Percentiles rank a stretch among this genome's conserved stretches.
These are phyloP conservation scores for Protostelium mycophagum DNA, from an alignment of 78 protist genomes.

Conservation along the genomic window DNA sequence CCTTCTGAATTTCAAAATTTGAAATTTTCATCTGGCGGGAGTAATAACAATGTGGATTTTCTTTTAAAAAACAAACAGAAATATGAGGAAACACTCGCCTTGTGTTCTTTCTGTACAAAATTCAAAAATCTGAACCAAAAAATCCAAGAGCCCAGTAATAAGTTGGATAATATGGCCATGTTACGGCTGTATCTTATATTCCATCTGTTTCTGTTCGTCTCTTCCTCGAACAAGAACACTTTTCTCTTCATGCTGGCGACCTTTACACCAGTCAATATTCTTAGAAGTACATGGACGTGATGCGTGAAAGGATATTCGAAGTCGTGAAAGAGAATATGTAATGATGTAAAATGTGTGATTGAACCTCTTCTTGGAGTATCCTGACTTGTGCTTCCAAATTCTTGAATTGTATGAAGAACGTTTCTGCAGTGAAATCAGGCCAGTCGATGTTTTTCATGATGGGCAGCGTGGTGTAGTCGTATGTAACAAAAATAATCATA, in stretches of 20 bases:
- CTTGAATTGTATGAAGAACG: not conserved
- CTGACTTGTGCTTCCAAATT: not conserved
- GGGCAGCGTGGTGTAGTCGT: too few species aligned
- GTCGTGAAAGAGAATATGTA: not conserved
- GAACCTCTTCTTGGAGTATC: not conserved
- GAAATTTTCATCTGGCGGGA: not conserved
- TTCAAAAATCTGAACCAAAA: not conserved
- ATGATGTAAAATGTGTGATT: not conserved
- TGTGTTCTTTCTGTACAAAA: not conserved
- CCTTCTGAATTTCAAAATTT: not conserved
- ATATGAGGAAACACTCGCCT: too few species aligned
- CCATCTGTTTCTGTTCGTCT: not conserved
- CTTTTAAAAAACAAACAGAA: too few species aligned
- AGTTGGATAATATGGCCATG: not conserved
- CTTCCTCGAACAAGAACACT: not conserved
- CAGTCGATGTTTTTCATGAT: too few species aligned
- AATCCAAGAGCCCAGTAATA: not conserved
- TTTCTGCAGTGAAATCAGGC: not conserved
- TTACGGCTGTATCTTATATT: not conserved
- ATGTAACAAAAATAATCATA: too few species aligned
- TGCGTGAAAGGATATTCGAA: too few species aligned
- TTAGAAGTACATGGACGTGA: too few species aligned
- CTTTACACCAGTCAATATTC: too few species aligned
- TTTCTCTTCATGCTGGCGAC: not conserved
- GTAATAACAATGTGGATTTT: not conserved